phyloP scores from a whole-genome alignment of 2,329 filamentous ascomycete genomes.

The Colletotrichum endophyticum region DNA sequence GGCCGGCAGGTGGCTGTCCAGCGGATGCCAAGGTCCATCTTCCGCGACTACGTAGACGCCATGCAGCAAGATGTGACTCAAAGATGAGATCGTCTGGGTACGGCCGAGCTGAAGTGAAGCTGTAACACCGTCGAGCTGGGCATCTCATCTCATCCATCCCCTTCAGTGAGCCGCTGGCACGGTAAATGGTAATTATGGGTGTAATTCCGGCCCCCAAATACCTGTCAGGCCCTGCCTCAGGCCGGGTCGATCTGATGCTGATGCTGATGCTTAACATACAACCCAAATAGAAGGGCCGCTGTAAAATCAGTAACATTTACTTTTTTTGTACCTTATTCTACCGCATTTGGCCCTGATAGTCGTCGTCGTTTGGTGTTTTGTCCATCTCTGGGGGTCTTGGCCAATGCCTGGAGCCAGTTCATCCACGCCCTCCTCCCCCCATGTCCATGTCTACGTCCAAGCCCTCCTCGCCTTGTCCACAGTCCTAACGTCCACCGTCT shows the following conservation, averaged over 20 bases:
- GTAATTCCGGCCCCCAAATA: neutral
- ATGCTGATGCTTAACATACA: neutral
- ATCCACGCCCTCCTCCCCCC: constrained; percentile 3
- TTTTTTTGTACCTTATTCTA: neutral
- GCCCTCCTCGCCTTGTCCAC: neutral
- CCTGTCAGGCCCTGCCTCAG: neutral
- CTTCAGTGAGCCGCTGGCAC: neutral
- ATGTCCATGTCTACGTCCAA: neutral
- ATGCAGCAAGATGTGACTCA: neutral
- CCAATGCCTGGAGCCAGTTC: constrained; percentile 2
- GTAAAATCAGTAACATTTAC: neutral
- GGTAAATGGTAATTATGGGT: neutral
- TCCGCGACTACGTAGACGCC: neutral
- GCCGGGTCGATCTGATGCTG: neutral
- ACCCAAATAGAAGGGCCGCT: neutral
- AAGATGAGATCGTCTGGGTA: neutral
- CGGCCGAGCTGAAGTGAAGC: neutral
- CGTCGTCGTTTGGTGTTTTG: neutral
- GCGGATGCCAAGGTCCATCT: neutral
- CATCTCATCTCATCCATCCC: neutral
- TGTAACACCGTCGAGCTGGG: neutral
- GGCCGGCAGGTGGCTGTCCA: neutral
- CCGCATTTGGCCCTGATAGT: neutral
- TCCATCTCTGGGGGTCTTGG: neutral
- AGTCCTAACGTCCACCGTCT: constrained; percentile 4